Base-by-base conservation (phyloP, 495 filamentous ascomycete genomes). In the Podospora pseudoanserina region DNA sequence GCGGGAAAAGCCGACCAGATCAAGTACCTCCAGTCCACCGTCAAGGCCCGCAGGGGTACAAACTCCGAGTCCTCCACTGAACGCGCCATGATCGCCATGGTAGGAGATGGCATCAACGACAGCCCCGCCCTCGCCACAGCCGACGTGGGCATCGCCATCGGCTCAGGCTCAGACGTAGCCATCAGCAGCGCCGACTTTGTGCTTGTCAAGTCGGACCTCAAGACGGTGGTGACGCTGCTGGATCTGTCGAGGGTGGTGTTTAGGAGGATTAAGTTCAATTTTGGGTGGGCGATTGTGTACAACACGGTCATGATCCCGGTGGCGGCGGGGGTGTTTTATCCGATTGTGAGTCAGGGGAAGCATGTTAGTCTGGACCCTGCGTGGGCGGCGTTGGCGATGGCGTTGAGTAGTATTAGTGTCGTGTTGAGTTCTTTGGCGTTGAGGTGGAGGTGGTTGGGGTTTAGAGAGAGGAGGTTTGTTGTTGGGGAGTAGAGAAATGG, bases 101-200 rank as follows among this genome's bases (percentile, higher is more conserved):
- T 94, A 2, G 93, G 93, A 23, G 93, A 97, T 73, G 93, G 93
- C 65, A 90, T 96, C 76, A 97, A 97, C 76, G 93, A 96, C 76
- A 87, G 91, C 3, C 92, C 93, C 2, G 92, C 93, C 16, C 85
- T 97, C 32, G 86, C 90, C 5, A 85, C 85, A 20, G 91, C 93
- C 23, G 91, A 95, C 72, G 89, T 96, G 0, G 92, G 91, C 63
- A 89, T 97, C 63, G 91, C 93, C 19, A 89, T 97, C 73, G 90
- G 90, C 5, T 91, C 89, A 1, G 93, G 93, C 30, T 90, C 89
- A 0, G 93, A 97, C 71, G 88, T 97, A 9, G 93, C 93, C 28
- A 90, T 96, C 74, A 87, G 87, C 60, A 90, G 89, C 11, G 89
- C 93, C 0, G 88, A 89, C 60, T 96, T 97, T 77, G 90, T 97